Evolutionary conservation across 148 eudicot genomes (phyloP).

Genomic region (Hydrangea macrophylla): DNA sequence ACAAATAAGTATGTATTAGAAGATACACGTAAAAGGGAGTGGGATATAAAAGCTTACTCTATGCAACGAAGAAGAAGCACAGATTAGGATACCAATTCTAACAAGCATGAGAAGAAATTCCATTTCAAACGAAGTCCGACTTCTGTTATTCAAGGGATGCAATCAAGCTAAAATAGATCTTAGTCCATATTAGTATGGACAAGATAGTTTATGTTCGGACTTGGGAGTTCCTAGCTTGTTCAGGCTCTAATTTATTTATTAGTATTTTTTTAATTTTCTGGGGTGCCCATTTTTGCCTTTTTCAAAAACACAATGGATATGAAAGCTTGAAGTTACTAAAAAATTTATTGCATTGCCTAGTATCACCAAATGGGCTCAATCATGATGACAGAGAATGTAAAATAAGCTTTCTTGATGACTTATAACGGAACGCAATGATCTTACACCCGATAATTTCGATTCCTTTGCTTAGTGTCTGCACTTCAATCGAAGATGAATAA

Average conservation of each 20-base stretch:
- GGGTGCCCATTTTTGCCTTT: background rate
- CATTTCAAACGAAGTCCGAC: too few species aligned
- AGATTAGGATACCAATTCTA: background rate
- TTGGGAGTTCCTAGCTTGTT: slow-evolving; percentile 1
- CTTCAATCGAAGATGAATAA: background rate
- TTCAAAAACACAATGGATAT: background rate
- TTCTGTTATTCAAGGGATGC: background rate
- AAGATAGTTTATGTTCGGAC: background rate
- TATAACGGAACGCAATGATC: too few species aligned
- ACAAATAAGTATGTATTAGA: too few species aligned
- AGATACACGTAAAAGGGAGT: too few species aligned
- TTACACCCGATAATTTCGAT: background rate
- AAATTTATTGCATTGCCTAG: background rate
- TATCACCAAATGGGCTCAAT: background rate
- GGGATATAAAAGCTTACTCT: background rate
- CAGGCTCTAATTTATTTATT: background rate
- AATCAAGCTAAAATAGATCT: background rate
- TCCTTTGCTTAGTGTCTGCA: background rate
- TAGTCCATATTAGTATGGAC: background rate
- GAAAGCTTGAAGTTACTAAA: background rate
- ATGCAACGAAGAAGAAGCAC: background rate
- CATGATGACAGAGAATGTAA: background rate
- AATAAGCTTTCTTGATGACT: background rate
- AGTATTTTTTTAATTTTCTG: too few species aligned
- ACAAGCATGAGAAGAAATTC: background rate